Evolutionary conservation across 257 asterid genomes (phyloP), one percentile per base, ranked within the genome.

Genomic region (Jacaranda mimosifolia): DNA sequence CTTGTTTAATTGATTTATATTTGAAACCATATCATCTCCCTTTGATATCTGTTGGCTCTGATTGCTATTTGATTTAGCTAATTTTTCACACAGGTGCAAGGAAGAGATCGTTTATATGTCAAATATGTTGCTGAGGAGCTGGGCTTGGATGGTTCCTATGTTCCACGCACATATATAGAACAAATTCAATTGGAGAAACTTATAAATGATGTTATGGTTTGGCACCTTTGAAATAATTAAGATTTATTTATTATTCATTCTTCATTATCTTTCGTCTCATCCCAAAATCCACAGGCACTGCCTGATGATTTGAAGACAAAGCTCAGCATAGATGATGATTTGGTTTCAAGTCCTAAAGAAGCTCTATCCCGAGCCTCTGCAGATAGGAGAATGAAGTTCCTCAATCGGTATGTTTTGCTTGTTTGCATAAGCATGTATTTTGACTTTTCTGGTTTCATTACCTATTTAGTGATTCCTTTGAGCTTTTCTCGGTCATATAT

Each of bases 181-280:
- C 99, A 96, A 69, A 96, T 96, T 88, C 99, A 96, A 49, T 72
- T 96, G 91, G 99, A 96, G 85, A 96, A 96, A 86, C 96, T 96
- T 83, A 86, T 89, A 51, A 90, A 96, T 49, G 99, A 96, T 80
- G 97, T 96, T 49, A 93, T 96, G 99, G 99, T 96, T 82, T 2
- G 86, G 62, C 67, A 19, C 57, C 67, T 79, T 63, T 74, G 69
- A 66, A 63, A 56, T 32, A 7, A 21, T 57, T 46, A 43, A 73
- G 63, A 38, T 68, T 74, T 48, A 19, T 53, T 53, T 40, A 53
- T 43, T 68, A 77, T 48, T 59, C 70, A 53, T 67, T 55, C 68
- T 78, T 66, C 39, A 17, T 72, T 67, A 53, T 78, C 32, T 70
- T 71, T 63, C 46, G 55, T 72, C 83, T 83, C 75, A 77, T 74